phyloP scores from a whole-genome alignment of 2,329 filamentous ascomycete genomes.

The Arachnomyces sp. region DNA sequence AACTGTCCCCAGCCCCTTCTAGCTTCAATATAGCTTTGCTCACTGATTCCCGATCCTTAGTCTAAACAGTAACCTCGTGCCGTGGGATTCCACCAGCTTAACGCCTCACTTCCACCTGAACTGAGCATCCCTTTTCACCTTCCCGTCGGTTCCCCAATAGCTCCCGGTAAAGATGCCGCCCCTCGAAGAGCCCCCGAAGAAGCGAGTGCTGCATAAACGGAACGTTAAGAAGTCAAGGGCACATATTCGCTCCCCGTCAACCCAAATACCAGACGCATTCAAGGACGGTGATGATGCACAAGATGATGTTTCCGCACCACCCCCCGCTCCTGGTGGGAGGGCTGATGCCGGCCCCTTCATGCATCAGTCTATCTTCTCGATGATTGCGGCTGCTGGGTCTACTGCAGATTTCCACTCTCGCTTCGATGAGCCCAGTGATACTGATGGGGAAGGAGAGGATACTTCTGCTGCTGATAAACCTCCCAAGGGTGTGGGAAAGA shows the following conservation, averaged over 20 bases:
- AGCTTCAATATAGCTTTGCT: too few relatives aligned
- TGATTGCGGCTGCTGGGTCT: constrained; percentile 82
- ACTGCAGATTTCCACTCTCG: constrained; percentile 72
- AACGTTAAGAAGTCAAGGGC: constrained; percentile 35
- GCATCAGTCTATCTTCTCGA: constrained; percentile 89
- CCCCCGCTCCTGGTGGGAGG: constrained; percentile 26
- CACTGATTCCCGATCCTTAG: too few relatives aligned
- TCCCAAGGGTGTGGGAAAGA: constrained; percentile 2
- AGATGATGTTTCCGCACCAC: constrained; percentile 52
- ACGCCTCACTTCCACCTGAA: too few relatives aligned
- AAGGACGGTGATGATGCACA: constrained; percentile 52
- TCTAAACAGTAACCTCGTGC: too few relatives aligned
- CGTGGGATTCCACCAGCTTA: too few relatives aligned
- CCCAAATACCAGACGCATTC: constrained; percentile 50
- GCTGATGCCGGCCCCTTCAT: constrained; percentile 54
- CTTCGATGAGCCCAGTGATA: constrained; percentile 78
- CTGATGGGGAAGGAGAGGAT: constrained; percentile 48
- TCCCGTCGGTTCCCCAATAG: too few relatives aligned
- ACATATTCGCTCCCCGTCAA: constrained; percentile 36
- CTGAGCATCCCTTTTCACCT: not conserved
- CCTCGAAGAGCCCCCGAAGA: constrained; percentile 34
- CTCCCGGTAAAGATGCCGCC: constrained; percentile 23
- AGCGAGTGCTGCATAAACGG: constrained; percentile 34
- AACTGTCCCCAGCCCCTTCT: too few relatives aligned
- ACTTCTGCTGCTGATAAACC: constrained; percentile 3